A percentile compares a stretch with the other conserved stretches of the same genome.
Evolutionary conservation across 2,329 filamentous ascomycete species (phyloP).

Genomic region (Talaromyces albobiverticillius): DNA sequence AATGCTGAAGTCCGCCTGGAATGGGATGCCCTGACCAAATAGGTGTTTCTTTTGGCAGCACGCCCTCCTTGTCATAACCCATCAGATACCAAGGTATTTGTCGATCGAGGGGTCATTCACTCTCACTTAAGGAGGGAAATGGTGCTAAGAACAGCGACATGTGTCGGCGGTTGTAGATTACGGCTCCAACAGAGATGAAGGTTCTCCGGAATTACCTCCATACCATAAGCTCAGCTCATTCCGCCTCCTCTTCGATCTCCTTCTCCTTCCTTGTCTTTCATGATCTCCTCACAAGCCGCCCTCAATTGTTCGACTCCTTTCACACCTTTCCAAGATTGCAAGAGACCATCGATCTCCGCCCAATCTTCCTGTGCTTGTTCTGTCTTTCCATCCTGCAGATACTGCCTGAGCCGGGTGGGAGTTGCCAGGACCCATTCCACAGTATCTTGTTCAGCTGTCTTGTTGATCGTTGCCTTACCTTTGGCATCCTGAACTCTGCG

Average conservation of each 20-base stretch:
- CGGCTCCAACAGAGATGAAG: not conserved
- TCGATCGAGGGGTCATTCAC: too few relatives aligned
- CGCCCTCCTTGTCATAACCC: too few relatives aligned
- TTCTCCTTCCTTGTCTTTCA: conserved; percentile 25
- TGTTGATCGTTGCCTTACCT: conserved; percentile 17
- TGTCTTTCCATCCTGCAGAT: conserved; percentile 36
- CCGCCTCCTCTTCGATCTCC: too few relatives aligned
- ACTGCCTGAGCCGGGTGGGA: conserved; percentile 35
- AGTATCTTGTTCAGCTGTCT: conserved; percentile 36
- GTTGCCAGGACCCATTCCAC: conserved; percentile 45
- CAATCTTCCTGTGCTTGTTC: conserved; percentile 44
- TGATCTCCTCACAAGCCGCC: conserved; percentile 37
- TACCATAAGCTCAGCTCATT: not conserved
- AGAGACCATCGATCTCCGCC: conserved; percentile 35
- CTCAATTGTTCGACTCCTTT: conserved; percentile 42
- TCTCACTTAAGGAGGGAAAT: not conserved
- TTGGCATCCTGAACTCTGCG: conserved; percentile 27
- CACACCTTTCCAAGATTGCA: conserved; percentile 43
- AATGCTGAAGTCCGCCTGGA: too few relatives aligned
- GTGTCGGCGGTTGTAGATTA: not conserved
- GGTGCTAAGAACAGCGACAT: not conserved
- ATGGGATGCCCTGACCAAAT: too few relatives aligned
- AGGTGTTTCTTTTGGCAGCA: too few relatives aligned
- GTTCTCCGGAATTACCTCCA: not conserved
- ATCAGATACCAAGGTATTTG: too few relatives aligned